Base-by-base conservation (phyloP, 1,284 basidiomycete species). In the Cystobasidiaceae sp. region DNA sequence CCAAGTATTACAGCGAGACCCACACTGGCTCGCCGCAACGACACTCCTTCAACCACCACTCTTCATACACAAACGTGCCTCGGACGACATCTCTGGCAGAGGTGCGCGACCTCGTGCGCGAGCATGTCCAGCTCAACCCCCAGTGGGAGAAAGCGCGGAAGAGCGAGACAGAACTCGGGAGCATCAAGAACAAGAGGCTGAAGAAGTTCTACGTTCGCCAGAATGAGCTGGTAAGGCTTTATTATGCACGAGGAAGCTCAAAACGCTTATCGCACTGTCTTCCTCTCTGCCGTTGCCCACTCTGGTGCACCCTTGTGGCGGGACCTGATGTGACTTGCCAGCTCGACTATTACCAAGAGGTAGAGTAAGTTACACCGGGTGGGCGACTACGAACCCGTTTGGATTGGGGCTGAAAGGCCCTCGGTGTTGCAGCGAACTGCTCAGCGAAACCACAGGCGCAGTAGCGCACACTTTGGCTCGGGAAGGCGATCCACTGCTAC, bases 191-290 rank as follows among this genome's bases (percentile, higher is more conserved):
- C 28, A 57, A 56, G 25, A 23, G 19, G 9, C 19, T 70, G 2
- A 49, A 69, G 1, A 27, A 43, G 49, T 73, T 71, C 43, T 73
- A 73, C 49, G 39, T 61, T 21, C 25, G 19, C 1, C 71, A 71
- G 67, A 73, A 73, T 55, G 68, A 68, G 13, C 63, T 49, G 46
- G 55, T 66, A 25, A 39, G 54, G 17, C n/a, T n/a, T n/a, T n/a
- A n/a, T n/a, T n/a, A n/a, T n/a, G n/a, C n/a, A n/a, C n/a, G n/a
- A n/a, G n/a, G n/a, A n/a, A n/a, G n/a, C n/a, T n/a, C n/a, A n/a
- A n/a, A n/a, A n/a, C 21, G 27, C n/a, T 8, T 48, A 1, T 13
- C 30, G 21, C 28, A 8, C 25, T 21, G 27, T 21, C 23, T 25
- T 41, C 15, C 13, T 32, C 50, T n/a, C 3, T 33, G 27, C 7